Conservation (phyloP, 208 protist species). For the Crithidia thermophila region DNA sequence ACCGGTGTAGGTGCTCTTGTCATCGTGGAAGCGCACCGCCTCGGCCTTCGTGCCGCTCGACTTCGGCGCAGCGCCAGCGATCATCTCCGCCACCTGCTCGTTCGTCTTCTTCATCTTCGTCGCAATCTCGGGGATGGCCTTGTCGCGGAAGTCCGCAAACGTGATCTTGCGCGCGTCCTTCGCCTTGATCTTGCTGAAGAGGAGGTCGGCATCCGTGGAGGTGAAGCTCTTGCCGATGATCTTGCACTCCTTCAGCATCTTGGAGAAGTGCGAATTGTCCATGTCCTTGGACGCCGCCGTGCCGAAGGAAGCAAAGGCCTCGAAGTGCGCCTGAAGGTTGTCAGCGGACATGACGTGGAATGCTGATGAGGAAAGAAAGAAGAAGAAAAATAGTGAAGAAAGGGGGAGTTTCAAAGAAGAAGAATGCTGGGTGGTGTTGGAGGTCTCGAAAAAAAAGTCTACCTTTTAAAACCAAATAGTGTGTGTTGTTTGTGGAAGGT, state of each 20-base stretch:
- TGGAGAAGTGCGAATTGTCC: constrained; percentile 91
- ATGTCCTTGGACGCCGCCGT: constrained; percentile 84
- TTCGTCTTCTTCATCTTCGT: constrained; percentile 84
- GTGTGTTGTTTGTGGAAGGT: not conserved
- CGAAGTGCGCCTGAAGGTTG: constrained; percentile 62
- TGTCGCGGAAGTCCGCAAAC: constrained; percentile 66
- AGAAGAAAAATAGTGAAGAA: too few relatives aligned
- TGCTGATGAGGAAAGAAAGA: too few relatives aligned
- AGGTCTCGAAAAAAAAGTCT: too few relatives aligned
- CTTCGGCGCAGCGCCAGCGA: constrained; percentile 53
- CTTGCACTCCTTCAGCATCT: constrained; percentile 92
- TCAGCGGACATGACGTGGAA: constrained; percentile 34
- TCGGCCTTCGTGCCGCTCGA: constrained; percentile 83
- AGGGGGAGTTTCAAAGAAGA: too few relatives aligned
- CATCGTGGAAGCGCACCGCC: constrained; percentile 89
- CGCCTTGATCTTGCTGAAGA: constrained; percentile 92
- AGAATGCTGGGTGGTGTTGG: too few relatives aligned
- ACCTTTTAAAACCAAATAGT: too few relatives aligned
- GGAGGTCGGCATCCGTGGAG: constrained; percentile 86
- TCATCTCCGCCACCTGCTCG: constrained; percentile 64
- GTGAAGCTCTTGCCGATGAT: constrained; percentile 92
- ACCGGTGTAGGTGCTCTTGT: constrained; percentile 92
- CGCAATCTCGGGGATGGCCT: constrained; percentile 85
- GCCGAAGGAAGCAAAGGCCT: constrained; percentile 90
- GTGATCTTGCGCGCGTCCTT: constrained; percentile 90